Conservation (phyloP, 176 grass and related monocot species). For the Phoenix dactylifera region DNA sequence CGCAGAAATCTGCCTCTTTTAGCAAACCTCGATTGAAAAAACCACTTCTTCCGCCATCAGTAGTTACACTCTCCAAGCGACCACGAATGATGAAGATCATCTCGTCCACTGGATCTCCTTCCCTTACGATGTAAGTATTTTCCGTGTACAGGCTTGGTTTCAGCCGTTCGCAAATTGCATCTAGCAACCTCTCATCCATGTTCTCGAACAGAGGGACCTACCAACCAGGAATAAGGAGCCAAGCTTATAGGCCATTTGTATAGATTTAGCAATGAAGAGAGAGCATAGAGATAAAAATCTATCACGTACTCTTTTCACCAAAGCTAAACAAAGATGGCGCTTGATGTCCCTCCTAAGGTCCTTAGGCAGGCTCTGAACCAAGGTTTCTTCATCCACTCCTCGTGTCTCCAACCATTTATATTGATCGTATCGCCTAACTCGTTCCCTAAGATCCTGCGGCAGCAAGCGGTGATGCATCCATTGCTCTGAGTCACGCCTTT, state of each 20-base stretch:
- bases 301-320: constrained; percentile 65
- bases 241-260: neutral
- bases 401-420: constrained; percentile 92
- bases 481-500: constrained; percentile 84
- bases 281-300: neutral
- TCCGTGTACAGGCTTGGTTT: constrained; percentile 74
- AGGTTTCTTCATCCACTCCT: constrained; percentile 90
- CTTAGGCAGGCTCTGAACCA: constrained; percentile 91
- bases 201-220: constrained; percentile 93
- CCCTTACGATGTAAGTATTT: constrained; percentile 63
- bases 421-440: constrained; percentile 76
- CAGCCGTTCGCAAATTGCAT: constrained; percentile 81
- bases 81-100: constrained; percentile 93
- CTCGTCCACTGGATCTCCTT: constrained; percentile 96
- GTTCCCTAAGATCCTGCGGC: constrained; percentile 57
- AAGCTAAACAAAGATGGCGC: constrained; percentile 83
- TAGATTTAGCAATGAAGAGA: constrained; percentile 3
- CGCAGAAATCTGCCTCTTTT: constrained; percentile 77
- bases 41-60: constrained; percentile 78
- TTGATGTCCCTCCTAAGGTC: constrained; percentile 96
- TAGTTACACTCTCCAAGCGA: constrained; percentile 71
- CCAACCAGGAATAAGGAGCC: neutral
- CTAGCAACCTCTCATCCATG: constrained; percentile 70
- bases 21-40: constrained; percentile 79
- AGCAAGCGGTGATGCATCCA: constrained; percentile 93